phyloP scores from a whole-genome alignment of 345 rosid species.

The Balakata baccata region DNA sequence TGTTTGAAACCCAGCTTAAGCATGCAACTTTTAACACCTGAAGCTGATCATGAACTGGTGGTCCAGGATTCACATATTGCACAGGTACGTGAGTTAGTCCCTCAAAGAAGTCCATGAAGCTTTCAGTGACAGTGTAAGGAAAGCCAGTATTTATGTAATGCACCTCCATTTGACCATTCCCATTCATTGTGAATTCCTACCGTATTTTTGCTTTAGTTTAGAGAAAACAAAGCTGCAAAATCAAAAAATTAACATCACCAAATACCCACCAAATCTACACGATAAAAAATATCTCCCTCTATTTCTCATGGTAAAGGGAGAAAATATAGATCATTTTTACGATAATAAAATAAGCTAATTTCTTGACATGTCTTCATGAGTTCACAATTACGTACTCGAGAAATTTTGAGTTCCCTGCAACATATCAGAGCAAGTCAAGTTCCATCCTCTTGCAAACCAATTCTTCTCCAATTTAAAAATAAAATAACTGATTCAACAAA shows the following conservation, averaged over 20 bases:
- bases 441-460: slow-evolving; percentile 13
- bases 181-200: slow-evolving; percentile 38
- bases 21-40: slow-evolving; percentile 37
- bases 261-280: not conserved
- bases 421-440: slow-evolving; percentile 6
- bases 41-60: slow-evolving; percentile 50
- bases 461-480: not conserved
- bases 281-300: not conserved
- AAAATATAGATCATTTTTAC: not conserved
- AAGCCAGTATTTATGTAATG: slow-evolving; percentile 51
- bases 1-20: not conserved
- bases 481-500: not conserved
- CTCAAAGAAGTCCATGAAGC: slow-evolving; percentile 63
- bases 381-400: not conserved
- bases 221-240: slow-evolving; percentile 30
- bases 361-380: not conserved
- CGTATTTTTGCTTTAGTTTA: slow-evolving; percentile 5
- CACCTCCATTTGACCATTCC: slow-evolving; percentile 49
- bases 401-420: slow-evolving; percentile 10
- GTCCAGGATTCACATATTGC: slow-evolving; percentile 33
- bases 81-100: slow-evolving; percentile 42
- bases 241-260: slow-evolving; percentile 1
- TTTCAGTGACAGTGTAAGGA: slow-evolving; percentile 52
- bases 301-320: not conserved
- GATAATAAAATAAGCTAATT: not conserved